Percentiles rank a stretch among this genome's conserved stretches.
Evolutionary conservation across 805 yeast species (phyloP).

Genomic region (Isabelozyma pseudorhagii): DNA sequence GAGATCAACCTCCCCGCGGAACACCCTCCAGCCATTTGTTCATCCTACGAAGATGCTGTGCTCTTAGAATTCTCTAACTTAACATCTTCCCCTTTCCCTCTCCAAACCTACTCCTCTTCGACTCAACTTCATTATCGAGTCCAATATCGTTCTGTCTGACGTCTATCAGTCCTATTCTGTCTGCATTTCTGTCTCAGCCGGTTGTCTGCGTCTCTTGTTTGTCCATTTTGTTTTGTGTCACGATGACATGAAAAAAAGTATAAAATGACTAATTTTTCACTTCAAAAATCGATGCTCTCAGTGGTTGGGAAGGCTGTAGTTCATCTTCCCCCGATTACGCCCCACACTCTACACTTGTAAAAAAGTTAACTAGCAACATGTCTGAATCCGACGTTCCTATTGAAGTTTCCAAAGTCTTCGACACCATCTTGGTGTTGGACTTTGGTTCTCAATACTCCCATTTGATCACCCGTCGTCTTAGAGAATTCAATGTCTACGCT

Average conservation of each 20-base stretch:
- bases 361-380: slow-evolving; percentile 1
- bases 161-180: too few relatives aligned
- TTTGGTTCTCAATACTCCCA: slow-evolving; percentile 99
- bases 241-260: neutral
- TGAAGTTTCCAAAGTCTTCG: slow-evolving; percentile 85
- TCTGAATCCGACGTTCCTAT: slow-evolving; percentile 33
- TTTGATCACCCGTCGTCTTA: slow-evolving; percentile 91
- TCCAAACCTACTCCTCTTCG: too few relatives aligned
- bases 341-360: slow-evolving; percentile 1
- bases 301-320: too few relatives aligned
- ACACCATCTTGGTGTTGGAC: slow-evolving; percentile 95
- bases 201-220: neutral
- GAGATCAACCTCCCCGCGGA: neutral
- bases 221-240: neutral
- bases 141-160: too few relatives aligned
- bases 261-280: neutral
- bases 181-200: too few relatives aligned
- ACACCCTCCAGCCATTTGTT: neutral
- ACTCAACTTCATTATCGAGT: too few relatives aligned
- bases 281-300: neutral
- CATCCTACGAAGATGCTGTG: neutral
- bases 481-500: slow-evolving; percentile 97
- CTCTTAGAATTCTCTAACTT: too few relatives aligned
- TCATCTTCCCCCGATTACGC: too few relatives aligned
- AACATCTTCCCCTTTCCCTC: too few relatives aligned